phyloP scores from a whole-genome alignment of 306 rosid species.

The Cicer judaicum region DNA sequence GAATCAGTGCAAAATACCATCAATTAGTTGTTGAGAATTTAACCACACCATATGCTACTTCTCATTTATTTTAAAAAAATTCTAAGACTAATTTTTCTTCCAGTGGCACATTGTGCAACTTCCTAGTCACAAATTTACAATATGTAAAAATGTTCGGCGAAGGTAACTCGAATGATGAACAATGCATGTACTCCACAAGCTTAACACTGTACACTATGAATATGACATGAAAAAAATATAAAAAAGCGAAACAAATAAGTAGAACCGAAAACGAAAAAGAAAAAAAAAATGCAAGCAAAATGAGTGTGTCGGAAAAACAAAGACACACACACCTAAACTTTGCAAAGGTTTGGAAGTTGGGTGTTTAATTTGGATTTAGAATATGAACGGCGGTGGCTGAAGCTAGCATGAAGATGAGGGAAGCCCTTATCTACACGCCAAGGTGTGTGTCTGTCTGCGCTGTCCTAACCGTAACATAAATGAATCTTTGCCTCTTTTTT shows the following conservation, averaged over 20 bases:
- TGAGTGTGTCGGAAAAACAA: neutral
- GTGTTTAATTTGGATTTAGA: neutral
- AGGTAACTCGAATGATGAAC: too few species aligned
- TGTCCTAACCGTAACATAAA: conserved; percentile 30
- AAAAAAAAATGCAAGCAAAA: neutral
- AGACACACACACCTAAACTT: neutral
- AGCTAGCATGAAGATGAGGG: neutral
- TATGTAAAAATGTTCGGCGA: neutral
- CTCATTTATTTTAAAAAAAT: neutral
- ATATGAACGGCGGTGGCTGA: conserved; percentile 29
- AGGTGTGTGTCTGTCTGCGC: neutral
- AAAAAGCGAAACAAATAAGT: neutral
- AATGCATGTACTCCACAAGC: neutral
- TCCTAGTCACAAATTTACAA: neutral
- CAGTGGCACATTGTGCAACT: conserved; percentile 6
- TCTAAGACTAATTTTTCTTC: neutral
- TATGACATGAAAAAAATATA: neutral
- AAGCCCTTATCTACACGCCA: conserved; percentile 25
- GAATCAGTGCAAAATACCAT: neutral
- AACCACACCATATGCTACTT: neutral
- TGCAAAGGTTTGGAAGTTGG: neutral
- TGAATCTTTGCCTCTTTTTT: conserved; percentile 11
- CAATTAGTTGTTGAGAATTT: neutral
- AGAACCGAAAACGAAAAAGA: neutral
- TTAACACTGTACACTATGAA: conserved; percentile 11